Evolutionary conservation across 2,329 filamentous ascomycete genomes (phyloP).

Genomic region (Penicillium sp.): DNA sequence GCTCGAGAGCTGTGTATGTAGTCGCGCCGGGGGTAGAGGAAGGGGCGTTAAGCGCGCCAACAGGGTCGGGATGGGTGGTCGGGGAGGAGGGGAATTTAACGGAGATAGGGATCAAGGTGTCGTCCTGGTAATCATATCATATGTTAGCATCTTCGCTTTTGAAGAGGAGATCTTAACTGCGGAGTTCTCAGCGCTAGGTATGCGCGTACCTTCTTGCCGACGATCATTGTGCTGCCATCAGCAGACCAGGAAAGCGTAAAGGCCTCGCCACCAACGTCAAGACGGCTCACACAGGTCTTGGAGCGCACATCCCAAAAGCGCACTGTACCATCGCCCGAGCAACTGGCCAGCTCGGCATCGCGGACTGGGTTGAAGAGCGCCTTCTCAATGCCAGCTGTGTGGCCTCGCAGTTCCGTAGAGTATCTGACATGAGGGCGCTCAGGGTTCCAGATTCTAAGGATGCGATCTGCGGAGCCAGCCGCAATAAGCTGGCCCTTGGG

Average conservation of each 20-base stretch:
- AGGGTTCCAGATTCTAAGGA: conserved; percentile 85
- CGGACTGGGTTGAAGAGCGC: conserved; percentile 49
- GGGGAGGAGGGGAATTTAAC: conserved; percentile 41
- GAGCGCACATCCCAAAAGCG: conserved; percentile 51
- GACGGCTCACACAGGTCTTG: conserved; percentile 46
- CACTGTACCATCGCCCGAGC: conserved; percentile 49
- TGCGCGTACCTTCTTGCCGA: conserved; percentile 45
- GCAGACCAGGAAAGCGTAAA: conserved; percentile 49
- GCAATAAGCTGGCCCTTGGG: conserved; percentile 78
- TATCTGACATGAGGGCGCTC: conserved; percentile 47
- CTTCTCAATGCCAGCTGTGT: conserved; percentile 47
- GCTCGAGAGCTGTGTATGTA: conserved; percentile 40
- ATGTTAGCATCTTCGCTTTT: not conserved
- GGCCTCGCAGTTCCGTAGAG: conserved; percentile 49
- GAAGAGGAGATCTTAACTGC: not conserved
- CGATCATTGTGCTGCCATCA: conserved; percentile 46
- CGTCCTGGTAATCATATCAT: conserved; percentile 35
- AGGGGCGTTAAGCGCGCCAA: conserved; percentile 5
- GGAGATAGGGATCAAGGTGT: conserved; percentile 47
- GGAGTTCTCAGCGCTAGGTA: not conserved
- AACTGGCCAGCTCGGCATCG: conserved; percentile 50
- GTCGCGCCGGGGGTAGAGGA: conserved; percentile 21
- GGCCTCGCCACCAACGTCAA: conserved; percentile 50
- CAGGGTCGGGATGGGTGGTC: conserved; percentile 23
- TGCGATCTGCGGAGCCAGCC: conserved; percentile 82